A percentile compares a stretch with the other conserved stretches of the same genome.
These are phyloP conservation scores for Candida tammaniensis DNA, from an alignment of 805 yeast genomes.

Conservation along the genomic window DNA sequence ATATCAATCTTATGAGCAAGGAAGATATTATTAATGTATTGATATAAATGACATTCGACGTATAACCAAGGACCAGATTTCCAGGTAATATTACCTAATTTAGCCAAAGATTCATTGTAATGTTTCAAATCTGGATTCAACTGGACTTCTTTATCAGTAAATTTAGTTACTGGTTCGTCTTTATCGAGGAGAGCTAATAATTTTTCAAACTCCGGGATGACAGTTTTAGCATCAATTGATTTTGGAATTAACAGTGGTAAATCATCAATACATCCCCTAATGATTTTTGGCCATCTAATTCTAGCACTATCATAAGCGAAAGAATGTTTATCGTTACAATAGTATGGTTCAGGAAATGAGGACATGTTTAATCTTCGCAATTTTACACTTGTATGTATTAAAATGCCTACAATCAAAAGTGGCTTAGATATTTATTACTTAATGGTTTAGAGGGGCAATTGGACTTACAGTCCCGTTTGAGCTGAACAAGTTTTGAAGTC, in stretches of 20 bases:
- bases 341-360: slow-evolving; percentile 52
- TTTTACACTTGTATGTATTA: too few species aligned
- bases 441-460: too few species aligned
- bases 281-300: slow-evolving; percentile 83
- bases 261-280: slow-evolving; percentile 53
- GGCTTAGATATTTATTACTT: too few species aligned
- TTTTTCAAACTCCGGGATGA: slow-evolving; percentile 23
- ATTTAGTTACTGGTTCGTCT: slow-evolving; percentile 30
- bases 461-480: too few species aligned
- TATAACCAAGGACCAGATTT: slow-evolving; percentile 85
- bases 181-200: slow-evolving; percentile 37
- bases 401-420: too few species aligned
- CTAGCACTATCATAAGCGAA: slow-evolving; percentile 81
- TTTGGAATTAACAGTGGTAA: slow-evolving; percentile 5
- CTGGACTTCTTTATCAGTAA: slow-evolving; percentile 30
- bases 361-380: too few species aligned
- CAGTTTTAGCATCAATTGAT: too few species aligned
- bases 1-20: slow-evolving; percentile 33
- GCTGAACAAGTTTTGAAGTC: too few species aligned
- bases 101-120: slow-evolving; percentile 51
- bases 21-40: slow-evolving; percentile 52
- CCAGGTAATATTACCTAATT: slow-evolving; percentile 54
- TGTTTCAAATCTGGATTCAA: slow-evolving; percentile 48
- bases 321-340: slow-evolving; percentile 67
- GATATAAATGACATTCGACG: slow-evolving; percentile 81